These are phyloP conservation scores for Penicillium sp. DNA, from an alignment of 2,329 filamentous ascomycete genomes.

Conservation along the genomic window DNA sequence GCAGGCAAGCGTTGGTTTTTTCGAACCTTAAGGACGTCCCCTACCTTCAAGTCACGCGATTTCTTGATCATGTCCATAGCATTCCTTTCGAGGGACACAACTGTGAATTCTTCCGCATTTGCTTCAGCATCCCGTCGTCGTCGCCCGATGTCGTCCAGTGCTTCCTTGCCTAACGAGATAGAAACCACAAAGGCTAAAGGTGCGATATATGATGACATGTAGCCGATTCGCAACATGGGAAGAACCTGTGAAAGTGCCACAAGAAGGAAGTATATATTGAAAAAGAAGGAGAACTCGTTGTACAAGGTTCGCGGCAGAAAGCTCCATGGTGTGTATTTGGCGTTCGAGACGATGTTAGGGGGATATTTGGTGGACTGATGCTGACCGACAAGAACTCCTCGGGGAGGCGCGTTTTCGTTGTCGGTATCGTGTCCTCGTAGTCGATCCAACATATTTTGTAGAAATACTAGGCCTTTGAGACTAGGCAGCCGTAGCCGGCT, in stretches of 20 bases:
- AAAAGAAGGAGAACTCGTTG: conserved; percentile 99
- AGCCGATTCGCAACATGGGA: conserved; percentile 85
- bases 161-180: conserved; percentile 94
- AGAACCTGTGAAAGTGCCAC: conserved; percentile 94
- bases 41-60: conserved; percentile 86
- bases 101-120: conserved; percentile 84
- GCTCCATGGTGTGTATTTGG: conserved; percentile 93
- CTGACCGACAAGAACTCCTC: conserved; percentile 74
- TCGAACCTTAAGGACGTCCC: conserved; percentile 87
- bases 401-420: conserved; percentile 56
- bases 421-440: conserved; percentile 40
- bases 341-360: conserved; percentile 89
- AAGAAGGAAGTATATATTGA: conserved; percentile 98
- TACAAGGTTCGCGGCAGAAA: conserved; percentile 94
- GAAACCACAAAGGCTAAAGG: conserved; percentile 87
- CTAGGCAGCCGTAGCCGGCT: conserved; percentile 65
- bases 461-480: conserved; percentile 55
- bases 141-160: conserved; percentile 85
- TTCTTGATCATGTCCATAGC: conserved; percentile 72
- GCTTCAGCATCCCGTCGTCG: conserved; percentile 87
- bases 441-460: conserved; percentile 23
- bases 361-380: conserved; percentile 75
- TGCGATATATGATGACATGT: conserved; percentile 90
- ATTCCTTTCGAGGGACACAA: conserved; percentile 66
- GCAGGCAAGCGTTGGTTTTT: conserved; percentile 94